These are phyloP conservation scores for Skeletonema grethae DNA, from an alignment of 108 stramenopile species.

Conservation along the genomic window DNA sequence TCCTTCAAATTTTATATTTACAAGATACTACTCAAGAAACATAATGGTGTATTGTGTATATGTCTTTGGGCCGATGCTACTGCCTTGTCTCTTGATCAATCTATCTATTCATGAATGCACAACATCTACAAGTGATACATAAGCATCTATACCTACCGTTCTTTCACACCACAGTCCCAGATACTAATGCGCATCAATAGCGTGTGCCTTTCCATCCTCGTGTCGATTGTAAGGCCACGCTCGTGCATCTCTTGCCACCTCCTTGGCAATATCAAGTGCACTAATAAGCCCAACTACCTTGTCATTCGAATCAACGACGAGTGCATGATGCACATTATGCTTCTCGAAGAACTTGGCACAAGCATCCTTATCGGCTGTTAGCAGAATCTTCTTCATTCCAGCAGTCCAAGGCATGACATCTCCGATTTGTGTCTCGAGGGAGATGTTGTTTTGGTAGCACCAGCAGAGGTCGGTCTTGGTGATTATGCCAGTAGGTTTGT, in stretches of 20 bases:
- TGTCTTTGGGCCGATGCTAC: neutral
- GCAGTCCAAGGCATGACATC: slow-evolving; percentile 60
- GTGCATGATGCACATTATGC: slow-evolving; percentile 55
- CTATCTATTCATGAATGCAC: neutral
- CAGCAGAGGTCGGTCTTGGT: slow-evolving; percentile 66
- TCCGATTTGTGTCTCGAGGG: slow-evolving; percentile 40
- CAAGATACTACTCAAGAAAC: neutral
- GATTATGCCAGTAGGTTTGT: slow-evolving; percentile 53
- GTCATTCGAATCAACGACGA: slow-evolving; percentile 47
- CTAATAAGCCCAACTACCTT: slow-evolving; percentile 55
- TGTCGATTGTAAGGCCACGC: slow-evolving; percentile 63
- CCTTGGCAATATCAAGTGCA: slow-evolving; percentile 60
- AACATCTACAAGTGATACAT: neutral
- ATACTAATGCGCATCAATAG: slow-evolving; percentile 6
- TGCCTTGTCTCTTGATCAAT: neutral
- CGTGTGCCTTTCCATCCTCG: slow-evolving; percentile 48
- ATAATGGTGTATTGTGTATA: neutral
- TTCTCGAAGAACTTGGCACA: slow-evolving; percentile 57
- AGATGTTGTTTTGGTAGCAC: slow-evolving; percentile 45
- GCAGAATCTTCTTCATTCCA: slow-evolving; percentile 28
- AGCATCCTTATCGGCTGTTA: slow-evolving; percentile 33
- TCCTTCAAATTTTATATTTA: neutral
- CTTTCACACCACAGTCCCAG: neutral
- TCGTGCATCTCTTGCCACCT: slow-evolving; percentile 57
- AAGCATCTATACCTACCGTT: neutral